Evolutionary conservation across 148 eudicot species (phyloP).

Genomic region (Cornus florida): DNA sequence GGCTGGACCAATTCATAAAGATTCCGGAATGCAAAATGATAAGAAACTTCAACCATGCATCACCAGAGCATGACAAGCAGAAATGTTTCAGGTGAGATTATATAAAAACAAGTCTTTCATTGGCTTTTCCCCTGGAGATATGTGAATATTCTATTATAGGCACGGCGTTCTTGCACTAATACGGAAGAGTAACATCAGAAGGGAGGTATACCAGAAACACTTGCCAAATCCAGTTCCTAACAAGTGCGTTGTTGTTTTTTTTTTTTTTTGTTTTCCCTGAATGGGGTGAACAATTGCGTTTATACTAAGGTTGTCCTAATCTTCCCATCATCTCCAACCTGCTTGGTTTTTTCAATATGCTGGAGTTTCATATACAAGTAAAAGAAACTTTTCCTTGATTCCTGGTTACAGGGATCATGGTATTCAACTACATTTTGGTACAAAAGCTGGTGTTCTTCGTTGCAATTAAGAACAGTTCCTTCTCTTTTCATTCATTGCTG

Average conservation of each 20-base stretch:
- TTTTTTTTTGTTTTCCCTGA: too few species aligned
- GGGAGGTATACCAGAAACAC: conserved; percentile 1
- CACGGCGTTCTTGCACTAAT: not conserved
- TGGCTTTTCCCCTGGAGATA: not conserved
- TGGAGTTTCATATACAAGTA: not conserved
- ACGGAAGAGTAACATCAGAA: not conserved
- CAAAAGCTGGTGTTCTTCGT: not conserved
- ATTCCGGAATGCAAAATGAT: not conserved
- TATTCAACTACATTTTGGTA: not conserved
- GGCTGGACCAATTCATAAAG: not conserved
- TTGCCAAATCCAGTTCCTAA: not conserved
- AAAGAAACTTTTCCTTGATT: not conserved
- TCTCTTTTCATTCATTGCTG: not conserved
- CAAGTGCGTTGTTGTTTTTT: not conserved
- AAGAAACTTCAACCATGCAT: not conserved
- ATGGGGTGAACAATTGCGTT: not conserved
- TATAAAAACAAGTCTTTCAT: not conserved
- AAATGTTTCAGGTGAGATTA: not conserved
- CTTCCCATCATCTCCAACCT: not conserved
- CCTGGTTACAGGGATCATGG: not conserved
- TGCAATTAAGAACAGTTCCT: not conserved
- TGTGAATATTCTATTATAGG: not conserved
- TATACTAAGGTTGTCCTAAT: not conserved
- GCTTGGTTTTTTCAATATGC: not conserved
- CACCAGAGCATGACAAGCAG: not conserved